Conservation (phyloP, 2,329 filamentous ascomycete genomes). For the Penicillium sp. region DNA sequence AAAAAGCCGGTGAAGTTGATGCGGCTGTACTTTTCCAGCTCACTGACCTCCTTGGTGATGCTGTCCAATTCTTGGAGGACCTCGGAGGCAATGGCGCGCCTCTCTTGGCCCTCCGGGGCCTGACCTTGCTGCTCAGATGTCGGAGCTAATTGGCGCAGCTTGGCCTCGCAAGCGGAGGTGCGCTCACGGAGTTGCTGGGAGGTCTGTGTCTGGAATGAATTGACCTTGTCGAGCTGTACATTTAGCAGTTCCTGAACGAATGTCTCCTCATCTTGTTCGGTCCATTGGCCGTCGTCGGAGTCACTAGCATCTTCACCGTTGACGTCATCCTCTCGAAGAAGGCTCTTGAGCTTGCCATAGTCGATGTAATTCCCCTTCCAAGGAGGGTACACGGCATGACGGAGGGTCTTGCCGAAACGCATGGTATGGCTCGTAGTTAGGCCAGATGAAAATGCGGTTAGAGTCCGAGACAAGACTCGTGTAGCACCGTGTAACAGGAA, state of each 20-base stretch:
- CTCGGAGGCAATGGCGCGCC: slow-evolving; percentile 56
- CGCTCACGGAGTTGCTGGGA: slow-evolving; percentile 76
- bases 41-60: slow-evolving; percentile 85
- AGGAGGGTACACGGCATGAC: slow-evolving; percentile 70
- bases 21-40: slow-evolving; percentile 89
- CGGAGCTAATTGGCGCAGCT: slow-evolving; percentile 55
- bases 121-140: slow-evolving; percentile 32
- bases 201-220: slow-evolving; percentile 78
- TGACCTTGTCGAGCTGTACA: slow-evolving; percentile 89
- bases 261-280: slow-evolving; percentile 83
- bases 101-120: slow-evolving; percentile 40
- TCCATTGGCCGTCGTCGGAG: slow-evolving; percentile 66
- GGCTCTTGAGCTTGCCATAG: slow-evolving; percentile 84
- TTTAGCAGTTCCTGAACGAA: slow-evolving; percentile 97
- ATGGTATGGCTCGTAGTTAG: slow-evolving; percentile 47
- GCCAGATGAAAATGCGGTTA: slow-evolving; percentile 10
- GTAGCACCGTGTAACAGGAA: neutral
- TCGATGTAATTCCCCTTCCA: slow-evolving; percentile 96
- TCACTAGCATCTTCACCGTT: slow-evolving; percentile 43
- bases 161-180: slow-evolving; percentile 63
- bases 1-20: slow-evolving; percentile 97
- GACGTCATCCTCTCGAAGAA: slow-evolving; percentile 70
- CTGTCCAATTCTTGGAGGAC: slow-evolving; percentile 74
- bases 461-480: neutral
- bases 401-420: slow-evolving; percentile 89